phyloP scores from a whole-genome alignment of 139 green algal genomes.

The Chlorella vulgaris region DNA sequence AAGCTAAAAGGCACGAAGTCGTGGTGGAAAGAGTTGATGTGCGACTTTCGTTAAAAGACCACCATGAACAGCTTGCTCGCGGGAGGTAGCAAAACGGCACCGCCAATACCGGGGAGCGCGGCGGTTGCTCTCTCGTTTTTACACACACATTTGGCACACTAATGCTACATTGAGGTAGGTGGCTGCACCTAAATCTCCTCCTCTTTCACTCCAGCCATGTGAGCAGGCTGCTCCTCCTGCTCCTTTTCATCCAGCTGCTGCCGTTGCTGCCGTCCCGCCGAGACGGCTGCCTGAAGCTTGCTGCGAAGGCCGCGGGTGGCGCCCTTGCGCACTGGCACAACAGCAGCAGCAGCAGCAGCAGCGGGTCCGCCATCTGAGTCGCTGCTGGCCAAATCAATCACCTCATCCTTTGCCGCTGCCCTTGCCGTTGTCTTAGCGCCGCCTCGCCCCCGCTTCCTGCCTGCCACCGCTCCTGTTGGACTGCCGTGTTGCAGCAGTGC shows the following conservation, averaged over 20 bases:
- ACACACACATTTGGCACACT: no score
- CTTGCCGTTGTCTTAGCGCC: no score
- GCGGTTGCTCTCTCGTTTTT: no score
- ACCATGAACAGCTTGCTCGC: no score
- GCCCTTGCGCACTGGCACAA: neutral
- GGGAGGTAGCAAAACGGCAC: no score
- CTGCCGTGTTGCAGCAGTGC: neutral
- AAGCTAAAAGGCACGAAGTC: no score
- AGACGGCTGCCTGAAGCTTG: neutral
- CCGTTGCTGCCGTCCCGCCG: neutral
- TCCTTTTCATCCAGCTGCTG: neutral
- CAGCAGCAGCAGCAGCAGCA: neutral
- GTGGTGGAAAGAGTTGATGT: no score
- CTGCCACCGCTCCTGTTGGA: neutral
- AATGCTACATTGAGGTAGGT: no score
- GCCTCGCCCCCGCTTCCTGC: neutral
- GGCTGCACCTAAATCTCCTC: conserved; percentile 33
- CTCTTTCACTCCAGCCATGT: conserved; percentile 5
- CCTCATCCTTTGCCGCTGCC: neutral
- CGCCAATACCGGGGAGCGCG: no score
- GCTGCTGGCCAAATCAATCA: conserved; percentile 9
- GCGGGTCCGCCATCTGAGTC: neutral
- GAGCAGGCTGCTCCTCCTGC: conserved; percentile 8
- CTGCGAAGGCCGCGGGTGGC: neutral
- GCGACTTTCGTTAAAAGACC: no score